Conservation (phyloP, 2,329 filamentous ascomycete genomes). For the Calonectria henricotiae region DNA sequence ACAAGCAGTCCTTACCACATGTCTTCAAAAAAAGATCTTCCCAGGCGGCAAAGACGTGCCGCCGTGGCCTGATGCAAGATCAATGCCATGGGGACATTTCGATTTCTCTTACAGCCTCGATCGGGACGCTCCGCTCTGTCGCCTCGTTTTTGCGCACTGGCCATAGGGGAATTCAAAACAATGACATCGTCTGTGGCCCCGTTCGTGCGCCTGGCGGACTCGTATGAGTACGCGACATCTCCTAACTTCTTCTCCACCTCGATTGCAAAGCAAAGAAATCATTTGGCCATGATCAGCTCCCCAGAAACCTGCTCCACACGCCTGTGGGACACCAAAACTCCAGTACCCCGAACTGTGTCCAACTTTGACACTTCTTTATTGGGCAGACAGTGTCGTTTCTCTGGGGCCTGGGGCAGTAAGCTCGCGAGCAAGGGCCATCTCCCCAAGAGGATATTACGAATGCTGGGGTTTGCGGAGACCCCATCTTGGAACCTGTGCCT, state of each 20-base stretch:
- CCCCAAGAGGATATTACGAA: neutral
- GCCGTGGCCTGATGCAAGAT: neutral
- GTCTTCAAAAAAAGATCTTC: neutral
- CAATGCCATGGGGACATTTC: neutral
- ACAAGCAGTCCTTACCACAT: neutral
- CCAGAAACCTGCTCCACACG: neutral
- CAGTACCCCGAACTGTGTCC: neutral
- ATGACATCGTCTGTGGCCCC: neutral
- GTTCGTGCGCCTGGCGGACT: constrained; percentile 3
- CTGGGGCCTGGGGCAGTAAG: neutral
- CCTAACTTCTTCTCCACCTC: neutral
- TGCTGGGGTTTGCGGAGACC: constrained; percentile 10
- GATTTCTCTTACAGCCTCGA: neutral
- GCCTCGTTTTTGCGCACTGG: neutral
- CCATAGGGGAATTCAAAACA: neutral
- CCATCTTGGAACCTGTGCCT: constrained; percentile 5
- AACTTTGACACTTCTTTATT: neutral
- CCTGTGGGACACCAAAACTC: neutral
- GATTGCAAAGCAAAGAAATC: constrained; percentile 3
- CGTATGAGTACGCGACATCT: neutral
- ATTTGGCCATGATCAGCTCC: neutral
- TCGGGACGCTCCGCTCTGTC: constrained; percentile 5
- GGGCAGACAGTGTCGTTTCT: neutral
- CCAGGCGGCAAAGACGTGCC: neutral
- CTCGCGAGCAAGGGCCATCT: neutral